Conservation (phyloP, 805 yeast genomes). For the Monosporozyma servazzii region DNA sequence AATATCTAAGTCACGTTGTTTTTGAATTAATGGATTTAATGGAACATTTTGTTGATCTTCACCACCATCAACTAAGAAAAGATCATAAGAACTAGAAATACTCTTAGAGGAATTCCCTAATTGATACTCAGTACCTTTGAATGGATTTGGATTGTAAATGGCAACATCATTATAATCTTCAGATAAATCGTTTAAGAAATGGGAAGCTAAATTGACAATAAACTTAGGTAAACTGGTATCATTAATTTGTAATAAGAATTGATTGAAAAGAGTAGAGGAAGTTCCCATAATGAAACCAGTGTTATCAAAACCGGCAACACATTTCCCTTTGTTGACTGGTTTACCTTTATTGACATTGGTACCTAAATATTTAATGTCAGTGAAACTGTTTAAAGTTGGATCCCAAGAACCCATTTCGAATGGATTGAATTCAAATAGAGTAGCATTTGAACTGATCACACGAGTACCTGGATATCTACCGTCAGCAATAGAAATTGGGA, state of each 20-base stretch:
- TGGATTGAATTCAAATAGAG: constrained; percentile 56
- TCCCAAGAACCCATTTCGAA: constrained; percentile 86
- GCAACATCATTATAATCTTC: constrained; percentile 57
- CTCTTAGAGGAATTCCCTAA: constrained; percentile 27
- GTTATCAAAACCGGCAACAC: constrained; percentile 68
- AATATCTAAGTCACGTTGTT: constrained; percentile 51
- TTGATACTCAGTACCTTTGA: constrained; percentile 35
- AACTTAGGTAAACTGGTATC: constrained; percentile 39
- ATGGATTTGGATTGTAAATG: constrained; percentile 66
- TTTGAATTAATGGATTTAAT: constrained; percentile 51
- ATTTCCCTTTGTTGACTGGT: constrained; percentile 37
- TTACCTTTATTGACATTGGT: constrained; percentile 52
- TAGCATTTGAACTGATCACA: constrained; percentile 55
- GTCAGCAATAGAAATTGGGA: constrained; percentile 57
- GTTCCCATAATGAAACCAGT: constrained; percentile 78
- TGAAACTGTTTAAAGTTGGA: constrained; percentile 55
- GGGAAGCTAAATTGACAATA: constrained; percentile 32
- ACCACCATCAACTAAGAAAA: constrained; percentile 64
- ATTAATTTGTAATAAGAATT: constrained; percentile 44
- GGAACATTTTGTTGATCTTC: constrained; percentile 60
- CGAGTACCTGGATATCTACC: constrained; percentile 56
- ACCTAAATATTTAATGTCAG: constrained; percentile 62
- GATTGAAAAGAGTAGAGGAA: constrained; percentile 72
- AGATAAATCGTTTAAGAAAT: constrained; percentile 39
- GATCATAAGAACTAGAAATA: constrained; percentile 34